Percentiles rank a stretch among this genome's conserved stretches.
These are phyloP conservation scores for Dichotomocladium elegans DNA, from an alignment of 371 early-diverging fungal genomes.

Conservation along the genomic window DNA sequence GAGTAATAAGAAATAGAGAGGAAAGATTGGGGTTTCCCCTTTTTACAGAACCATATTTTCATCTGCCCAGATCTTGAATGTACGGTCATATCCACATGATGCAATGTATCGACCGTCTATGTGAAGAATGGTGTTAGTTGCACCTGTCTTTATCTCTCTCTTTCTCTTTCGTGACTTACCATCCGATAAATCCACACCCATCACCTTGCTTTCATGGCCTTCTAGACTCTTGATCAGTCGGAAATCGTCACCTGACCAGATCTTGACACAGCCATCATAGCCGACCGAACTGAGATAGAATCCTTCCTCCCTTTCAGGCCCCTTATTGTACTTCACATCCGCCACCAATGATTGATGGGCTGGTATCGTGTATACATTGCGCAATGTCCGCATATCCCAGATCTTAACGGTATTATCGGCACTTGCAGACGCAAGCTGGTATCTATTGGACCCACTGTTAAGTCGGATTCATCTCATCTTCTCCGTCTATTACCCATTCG, in stretches of 20 bases:
- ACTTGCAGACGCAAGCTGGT: conserved; percentile 78
- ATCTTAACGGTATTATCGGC: conserved; percentile 83
- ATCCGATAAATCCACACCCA: conserved; percentile 78
- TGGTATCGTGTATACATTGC: conserved; percentile 80
- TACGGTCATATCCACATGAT: conserved; percentile 88
- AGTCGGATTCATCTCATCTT: background rate
- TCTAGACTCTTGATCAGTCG: conserved; percentile 81
- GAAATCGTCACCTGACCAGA: conserved; percentile 94
- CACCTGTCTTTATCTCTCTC: no score
- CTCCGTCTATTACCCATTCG: conserved; percentile 65
- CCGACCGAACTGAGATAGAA: conserved; percentile 67
- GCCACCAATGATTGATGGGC: conserved; percentile 90
- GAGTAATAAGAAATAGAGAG: background rate
- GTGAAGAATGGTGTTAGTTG: conserved; percentile 1
- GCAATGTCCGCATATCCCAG: conserved; percentile 86
- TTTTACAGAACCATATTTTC: conserved; percentile 46
- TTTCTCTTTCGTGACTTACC: no score
- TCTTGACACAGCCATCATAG: conserved; percentile 89
- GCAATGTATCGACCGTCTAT: conserved; percentile 79
- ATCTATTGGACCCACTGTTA: conserved; percentile 19
- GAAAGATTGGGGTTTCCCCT: no score
- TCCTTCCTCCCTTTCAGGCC: conserved; percentile 39
- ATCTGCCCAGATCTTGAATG: conserved; percentile 89
- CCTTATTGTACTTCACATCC: conserved; percentile 67
- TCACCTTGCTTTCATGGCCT: conserved; percentile 90